Evolutionary conservation across 2,329 filamentous ascomycete genomes (phyloP), one percentile per base, ranked within the genome.

Genomic region (Alternaria sp.): DNA sequence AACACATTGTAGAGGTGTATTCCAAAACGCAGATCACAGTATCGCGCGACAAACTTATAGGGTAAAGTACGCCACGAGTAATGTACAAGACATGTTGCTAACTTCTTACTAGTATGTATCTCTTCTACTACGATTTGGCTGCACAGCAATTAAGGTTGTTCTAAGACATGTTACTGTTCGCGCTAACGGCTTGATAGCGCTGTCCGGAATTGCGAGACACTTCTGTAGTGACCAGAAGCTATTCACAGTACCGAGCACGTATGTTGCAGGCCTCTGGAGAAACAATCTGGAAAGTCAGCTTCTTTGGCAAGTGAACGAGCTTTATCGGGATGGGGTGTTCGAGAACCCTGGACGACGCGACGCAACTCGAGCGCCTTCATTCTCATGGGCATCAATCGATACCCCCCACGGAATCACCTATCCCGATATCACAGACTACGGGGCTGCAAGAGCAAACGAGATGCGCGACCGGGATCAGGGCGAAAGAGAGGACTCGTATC

Each of bases 301-400:
- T 0, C 30, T 73, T 12, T 73, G 69, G 71, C 45, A 45, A 3
- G 70, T 69, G 4, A 51, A 68, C 4, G 33, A 44, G 6, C 12
- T 46, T 1, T 64, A 55, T 46, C 15, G 11, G 14, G 25, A 64
- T n/a, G 60, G 54, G 0, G 6, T 26, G 6, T 63, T 46, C 18
- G 25, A 66, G 3, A 65, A 66, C 25, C 21, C 54, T 11, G 20
- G 55, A 2, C 43, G 21, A 18, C 55, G 61, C 8, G 30, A 58
- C 30, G 7, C 26, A 4, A 43, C 47, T 4, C 44, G 67, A 28
- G 66, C 65, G 2, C 71, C 71, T 3, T 72, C 70, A 2, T 74
- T 66, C 7, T 72, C 70, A 1, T 74, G 70, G 71, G 71, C 67
- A 1, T 43, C 69, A 8, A 45, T 74, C 6, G 60, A 71, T 11